Conservation (phyloP, 2,329 filamentous ascomycete species). For the Colletotrichum viniferum region DNA sequence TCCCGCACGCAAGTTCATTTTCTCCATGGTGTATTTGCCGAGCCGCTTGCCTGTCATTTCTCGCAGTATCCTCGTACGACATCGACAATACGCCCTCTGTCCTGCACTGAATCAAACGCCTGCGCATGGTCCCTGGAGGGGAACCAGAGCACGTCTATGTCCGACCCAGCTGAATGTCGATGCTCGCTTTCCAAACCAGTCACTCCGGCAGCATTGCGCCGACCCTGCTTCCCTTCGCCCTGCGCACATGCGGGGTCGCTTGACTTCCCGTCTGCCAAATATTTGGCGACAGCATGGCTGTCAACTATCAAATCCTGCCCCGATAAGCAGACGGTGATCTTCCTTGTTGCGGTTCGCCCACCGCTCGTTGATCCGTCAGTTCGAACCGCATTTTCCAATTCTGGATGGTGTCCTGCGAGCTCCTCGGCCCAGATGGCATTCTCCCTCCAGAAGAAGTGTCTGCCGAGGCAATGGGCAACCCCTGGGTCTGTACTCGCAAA, state of each 20-base stretch:
- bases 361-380: background rate
- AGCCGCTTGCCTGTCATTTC: background rate
- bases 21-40: background rate
- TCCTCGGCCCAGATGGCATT: constrained; percentile 75
- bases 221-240: constrained; percentile 20
- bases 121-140: constrained; percentile 68
- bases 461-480: constrained; percentile 65
- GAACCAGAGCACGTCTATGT: constrained; percentile 65
- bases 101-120: constrained; percentile 50
- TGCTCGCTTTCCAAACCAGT: background rate
- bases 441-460: constrained; percentile 75
- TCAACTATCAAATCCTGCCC: constrained; percentile 70
- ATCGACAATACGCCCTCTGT: constrained; percentile 31
- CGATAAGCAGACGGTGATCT: constrained; percentile 62
- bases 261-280: constrained; percentile 42
- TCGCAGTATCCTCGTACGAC: background rate
- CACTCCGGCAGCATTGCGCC: constrained; percentile 10
- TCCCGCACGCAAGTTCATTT: background rate
- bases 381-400: background rate
- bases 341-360: constrained; percentile 29
- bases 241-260: constrained; percentile 16
- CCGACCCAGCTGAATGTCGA: constrained; percentile 27
- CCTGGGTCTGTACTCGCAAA: constrained; percentile 72
- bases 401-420: constrained; percentile 37
- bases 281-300: constrained; percentile 59